Percentiles rank a stretch among this genome's conserved stretches.
These are phyloP conservation scores for Neurospora hispaniola DNA, from an alignment of 495 filamentous ascomycete species.

Conservation along the genomic window DNA sequence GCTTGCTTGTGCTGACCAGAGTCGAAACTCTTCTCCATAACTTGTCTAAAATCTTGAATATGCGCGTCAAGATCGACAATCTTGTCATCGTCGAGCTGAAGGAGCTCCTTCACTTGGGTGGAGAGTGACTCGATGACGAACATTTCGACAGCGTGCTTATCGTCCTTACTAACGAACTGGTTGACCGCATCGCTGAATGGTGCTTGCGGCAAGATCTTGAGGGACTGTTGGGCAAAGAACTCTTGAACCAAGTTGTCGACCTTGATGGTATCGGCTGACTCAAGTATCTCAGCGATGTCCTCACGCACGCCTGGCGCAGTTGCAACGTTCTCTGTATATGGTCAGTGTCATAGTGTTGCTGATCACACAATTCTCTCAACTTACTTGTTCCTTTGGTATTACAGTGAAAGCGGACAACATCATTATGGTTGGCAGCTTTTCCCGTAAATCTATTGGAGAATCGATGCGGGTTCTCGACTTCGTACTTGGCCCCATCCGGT, in stretches of 20 bases:
- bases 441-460: slow-evolving; percentile 90
- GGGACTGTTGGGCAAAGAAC: slow-evolving; percentile 68
- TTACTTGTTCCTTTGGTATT: slow-evolving; percentile 52
- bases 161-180: slow-evolving; percentile 91
- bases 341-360: slow-evolving; percentile 3
- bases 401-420: slow-evolving; percentile 86
- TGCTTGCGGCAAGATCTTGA: slow-evolving; percentile 84
- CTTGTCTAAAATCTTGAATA: slow-evolving; percentile 60
- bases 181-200: slow-evolving; percentile 87
- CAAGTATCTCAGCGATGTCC: slow-evolving; percentile 46
- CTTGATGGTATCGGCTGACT: slow-evolving; percentile 63
- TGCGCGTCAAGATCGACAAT: slow-evolving; percentile 46
- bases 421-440: slow-evolving; percentile 85
- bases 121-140: slow-evolving; percentile 76
- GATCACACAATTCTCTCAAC: slow-evolving; percentile 1
- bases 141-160: slow-evolving; percentile 82
- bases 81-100: slow-evolving; percentile 58
- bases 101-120: slow-evolving; percentile 64
- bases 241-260: slow-evolving; percentile 82
- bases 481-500: slow-evolving; percentile 75
- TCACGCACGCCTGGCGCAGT: slow-evolving; percentile 34
- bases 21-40: slow-evolving; percentile 62
- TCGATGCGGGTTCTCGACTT: slow-evolving; percentile 90
- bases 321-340: slow-evolving; percentile 21
- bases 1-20: slow-evolving; percentile 54